Evolutionary conservation across 1,139 yeast genomes (phyloP).

Genomic region (Magnusiomyces fungicola): DNA sequence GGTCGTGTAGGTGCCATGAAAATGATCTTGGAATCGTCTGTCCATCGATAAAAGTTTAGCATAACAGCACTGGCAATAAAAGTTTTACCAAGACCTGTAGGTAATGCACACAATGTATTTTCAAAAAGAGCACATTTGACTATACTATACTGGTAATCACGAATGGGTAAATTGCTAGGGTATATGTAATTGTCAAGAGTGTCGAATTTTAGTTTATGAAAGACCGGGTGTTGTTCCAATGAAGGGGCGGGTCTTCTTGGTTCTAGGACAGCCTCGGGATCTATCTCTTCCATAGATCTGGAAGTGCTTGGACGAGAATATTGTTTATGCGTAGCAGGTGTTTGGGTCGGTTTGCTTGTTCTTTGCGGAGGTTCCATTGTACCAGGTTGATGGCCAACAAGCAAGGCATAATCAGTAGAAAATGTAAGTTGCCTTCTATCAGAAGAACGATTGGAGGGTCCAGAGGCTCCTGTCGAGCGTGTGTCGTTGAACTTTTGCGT

Average conservation of each 20-base stretch:
- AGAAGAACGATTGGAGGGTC: too few species aligned
- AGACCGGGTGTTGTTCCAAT: neutral
- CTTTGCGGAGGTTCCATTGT: constrained; percentile 3
- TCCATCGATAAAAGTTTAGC: constrained; percentile 87
- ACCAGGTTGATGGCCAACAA: constrained; percentile 5
- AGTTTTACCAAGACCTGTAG: constrained; percentile 97
- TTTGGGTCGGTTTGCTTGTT: neutral
- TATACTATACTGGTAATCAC: constrained; percentile 85
- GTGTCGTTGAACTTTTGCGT: neutral
- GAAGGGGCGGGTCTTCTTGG: neutral
- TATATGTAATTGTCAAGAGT: constrained; percentile 53
- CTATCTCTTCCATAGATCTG: neutral
- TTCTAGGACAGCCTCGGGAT: neutral
- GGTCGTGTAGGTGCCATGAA: constrained; percentile 98
- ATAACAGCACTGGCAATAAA: constrained; percentile 92
- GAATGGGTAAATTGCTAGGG: constrained; percentile 74
- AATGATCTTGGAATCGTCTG: constrained; percentile 61
- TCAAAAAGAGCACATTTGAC: constrained; percentile 63
- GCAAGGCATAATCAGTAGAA: constrained; percentile 2
- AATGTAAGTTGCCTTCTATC: constrained; percentile 2
- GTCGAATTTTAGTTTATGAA: constrained; percentile 41
- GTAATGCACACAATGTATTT: constrained; percentile 81
- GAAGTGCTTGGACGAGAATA: neutral
- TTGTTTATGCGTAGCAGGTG: neutral
- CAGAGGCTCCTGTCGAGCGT: too few species aligned